A percentile compares a stretch with the other conserved stretches of the same genome.
These are phyloP conservation scores for Cladophialophora yegresii DNA, from an alignment of 2,329 filamentous ascomycete genomes.

Conservation along the genomic window DNA sequence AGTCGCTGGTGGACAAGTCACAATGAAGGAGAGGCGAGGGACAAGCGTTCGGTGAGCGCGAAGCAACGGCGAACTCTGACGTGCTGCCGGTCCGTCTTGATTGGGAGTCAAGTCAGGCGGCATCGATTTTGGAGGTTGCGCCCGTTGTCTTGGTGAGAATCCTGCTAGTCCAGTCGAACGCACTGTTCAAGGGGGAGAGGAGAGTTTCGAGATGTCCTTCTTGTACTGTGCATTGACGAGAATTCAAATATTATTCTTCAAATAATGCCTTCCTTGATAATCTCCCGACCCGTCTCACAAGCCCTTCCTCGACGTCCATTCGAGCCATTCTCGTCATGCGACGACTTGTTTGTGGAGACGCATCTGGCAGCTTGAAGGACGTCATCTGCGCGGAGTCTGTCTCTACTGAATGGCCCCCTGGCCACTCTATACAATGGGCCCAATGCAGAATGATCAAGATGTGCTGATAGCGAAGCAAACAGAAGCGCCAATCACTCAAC, in stretches of 20 bases:
- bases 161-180: not conserved
- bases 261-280: not conserved
- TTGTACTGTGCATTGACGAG: slow-evolving; percentile 29
- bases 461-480: not conserved
- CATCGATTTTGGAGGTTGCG: not conserved
- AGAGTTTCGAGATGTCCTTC: slow-evolving; percentile 10
- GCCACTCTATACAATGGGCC: not conserved
- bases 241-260: slow-evolving; percentile 11
- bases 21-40: not conserved
- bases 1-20: not conserved
- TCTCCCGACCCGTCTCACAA: not conserved
- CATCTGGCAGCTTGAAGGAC: not conserved
- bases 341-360: not conserved
- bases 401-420: slow-evolving; percentile 4
- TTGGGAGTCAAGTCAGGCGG: not conserved
- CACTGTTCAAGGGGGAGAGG: not conserved
- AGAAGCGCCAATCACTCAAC: slow-evolving; percentile 1
- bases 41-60: not conserved
- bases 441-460: not conserved
- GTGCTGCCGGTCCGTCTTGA: not conserved
- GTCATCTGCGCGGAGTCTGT: slow-evolving; percentile 17
- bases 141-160: not conserved
- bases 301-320: not conserved
- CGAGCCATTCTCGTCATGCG: not conserved
- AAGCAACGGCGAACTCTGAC: not conserved